These are phyloP conservation scores for Saccharomyces hybrid DNA, from an alignment of 1,139 yeast genomes.

Conservation along the genomic window DNA sequence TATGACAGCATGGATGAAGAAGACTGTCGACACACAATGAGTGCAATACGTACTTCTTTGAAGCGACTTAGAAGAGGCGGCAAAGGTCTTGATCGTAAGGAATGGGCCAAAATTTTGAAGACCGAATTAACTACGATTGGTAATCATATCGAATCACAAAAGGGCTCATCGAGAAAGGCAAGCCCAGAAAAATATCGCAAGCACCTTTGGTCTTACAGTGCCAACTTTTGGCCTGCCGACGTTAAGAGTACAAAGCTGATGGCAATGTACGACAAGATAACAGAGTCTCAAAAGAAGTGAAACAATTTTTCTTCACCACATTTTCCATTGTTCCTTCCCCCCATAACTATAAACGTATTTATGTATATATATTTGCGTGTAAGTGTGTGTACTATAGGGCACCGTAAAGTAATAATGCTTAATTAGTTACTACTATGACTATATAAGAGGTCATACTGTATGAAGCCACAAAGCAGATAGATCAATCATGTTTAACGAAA, in stretches of 20 bases:
- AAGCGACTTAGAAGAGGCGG: constrained; percentile 71
- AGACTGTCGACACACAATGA: constrained; percentile 55
- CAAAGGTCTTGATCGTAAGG: constrained; percentile 73
- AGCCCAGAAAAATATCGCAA: constrained; percentile 33
- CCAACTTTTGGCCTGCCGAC: constrained; percentile 87
- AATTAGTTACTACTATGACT: neutral
- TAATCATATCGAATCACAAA: constrained; percentile 34
- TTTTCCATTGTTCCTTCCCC: neutral
- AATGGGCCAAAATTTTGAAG: constrained; percentile 73
- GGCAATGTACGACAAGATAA: constrained; percentile 75
- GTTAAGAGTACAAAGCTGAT: constrained; percentile 76
- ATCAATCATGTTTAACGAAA: neutral
- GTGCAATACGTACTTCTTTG: constrained; percentile 69
- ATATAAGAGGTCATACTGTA: neutral
- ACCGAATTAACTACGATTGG: constrained; percentile 76
- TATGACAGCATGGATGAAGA: constrained; percentile 80
- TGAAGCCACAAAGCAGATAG: neutral
- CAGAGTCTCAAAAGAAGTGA: constrained; percentile 1
- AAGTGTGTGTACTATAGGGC: neutral
- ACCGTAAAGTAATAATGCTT: neutral
- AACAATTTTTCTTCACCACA: neutral
- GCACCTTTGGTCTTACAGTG: constrained; percentile 88
- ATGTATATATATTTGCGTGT: neutral
- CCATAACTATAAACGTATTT: neutral
- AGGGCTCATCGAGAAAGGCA: constrained; percentile 10